A percentile compares a stretch with the other conserved stretches of the same genome.
These are phyloP conservation scores for Dendrocalamus latiflorus DNA, from an alignment of 202 grass and related monocot species.

Conservation along the genomic window DNA sequence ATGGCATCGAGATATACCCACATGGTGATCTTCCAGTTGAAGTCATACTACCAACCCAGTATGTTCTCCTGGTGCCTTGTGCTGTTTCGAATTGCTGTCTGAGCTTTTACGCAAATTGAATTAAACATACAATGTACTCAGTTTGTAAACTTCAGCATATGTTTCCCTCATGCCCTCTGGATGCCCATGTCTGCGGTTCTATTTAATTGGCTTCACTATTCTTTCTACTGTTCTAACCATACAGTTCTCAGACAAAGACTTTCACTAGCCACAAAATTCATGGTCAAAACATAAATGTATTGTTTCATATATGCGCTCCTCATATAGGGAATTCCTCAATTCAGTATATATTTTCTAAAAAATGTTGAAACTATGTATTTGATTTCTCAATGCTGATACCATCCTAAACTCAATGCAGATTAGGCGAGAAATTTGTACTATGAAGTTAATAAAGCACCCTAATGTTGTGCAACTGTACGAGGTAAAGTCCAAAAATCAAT, in stretches of 20 bases:
- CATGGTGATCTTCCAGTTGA: constrained; percentile 38
- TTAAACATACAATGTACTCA: neutral
- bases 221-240: neutral
- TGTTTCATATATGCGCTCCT: neutral
- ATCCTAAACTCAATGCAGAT: constrained; percentile 62
- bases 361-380: neutral
- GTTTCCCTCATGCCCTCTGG: neutral
- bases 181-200: neutral
- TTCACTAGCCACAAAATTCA: neutral
- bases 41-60: constrained; percentile 34
- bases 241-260: neutral
- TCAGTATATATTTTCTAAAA: neutral
- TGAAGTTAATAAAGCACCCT: constrained; percentile 91
- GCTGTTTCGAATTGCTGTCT: constrained; percentile 24
- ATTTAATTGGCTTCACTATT: constrained; percentile 3
- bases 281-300: neutral
- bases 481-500: constrained; percentile 37
- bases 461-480: constrained; percentile 77
- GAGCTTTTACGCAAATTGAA: constrained; percentile 25
- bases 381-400: constrained; percentile 13
- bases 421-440: constrained; percentile 81
- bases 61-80: constrained; percentile 29
- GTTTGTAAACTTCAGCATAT: constrained; percentile 4
- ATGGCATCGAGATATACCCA: constrained; percentile 16
- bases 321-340: neutral